A percentile compares a stretch with the other conserved stretches of the same genome.
Evolutionary conservation across 495 filamentous ascomycete species (phyloP).

Genomic region (Ascodesmis nigricans): DNA sequence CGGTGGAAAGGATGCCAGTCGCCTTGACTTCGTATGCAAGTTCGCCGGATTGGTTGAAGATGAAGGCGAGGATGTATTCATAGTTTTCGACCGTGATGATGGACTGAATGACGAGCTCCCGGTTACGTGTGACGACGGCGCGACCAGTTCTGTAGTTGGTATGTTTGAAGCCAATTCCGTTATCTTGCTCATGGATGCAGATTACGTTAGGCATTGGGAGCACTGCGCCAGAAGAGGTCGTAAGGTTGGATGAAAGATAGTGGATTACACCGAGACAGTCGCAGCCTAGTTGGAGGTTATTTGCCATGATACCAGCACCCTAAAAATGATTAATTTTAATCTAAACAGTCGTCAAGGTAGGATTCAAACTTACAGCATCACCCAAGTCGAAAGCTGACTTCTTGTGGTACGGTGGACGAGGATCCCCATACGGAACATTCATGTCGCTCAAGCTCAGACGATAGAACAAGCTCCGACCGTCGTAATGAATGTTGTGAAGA

Average conservation of each 20-base stretch:
- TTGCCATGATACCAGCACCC: slow-evolving; percentile 51
- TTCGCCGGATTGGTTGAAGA: slow-evolving; percentile 70
- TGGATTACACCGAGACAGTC: slow-evolving; percentile 57
- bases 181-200: slow-evolving; percentile 57
- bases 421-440: slow-evolving; percentile 58
- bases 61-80: slow-evolving; percentile 56
- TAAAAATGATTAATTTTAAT: slow-evolving; percentile 1
- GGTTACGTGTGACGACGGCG: slow-evolving; percentile 40
- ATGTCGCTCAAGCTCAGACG: slow-evolving; percentile 51
- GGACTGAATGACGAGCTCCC: slow-evolving; percentile 47
- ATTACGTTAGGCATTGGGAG: slow-evolving; percentile 47
- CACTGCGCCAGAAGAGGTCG: slow-evolving; percentile 34
- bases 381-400: slow-evolving; percentile 66
- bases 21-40: slow-evolving; percentile 61
- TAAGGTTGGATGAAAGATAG: slow-evolving; percentile 40
- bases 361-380: slow-evolving; percentile 28
- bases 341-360: too few relatives aligned
- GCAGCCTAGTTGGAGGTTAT: slow-evolving; percentile 48
- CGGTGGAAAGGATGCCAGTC: slow-evolving; percentile 67
- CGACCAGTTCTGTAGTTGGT: slow-evolving; percentile 56
- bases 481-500: slow-evolving; percentile 48
- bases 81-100: slow-evolving; percentile 44
- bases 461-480: slow-evolving; percentile 43
- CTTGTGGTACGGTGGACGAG: slow-evolving; percentile 47
- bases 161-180: slow-evolving; percentile 61